These are phyloP conservation scores for Trichoderma afroharzianum DNA, from an alignment of 2,329 filamentous ascomycete genomes.

Conservation along the genomic window DNA sequence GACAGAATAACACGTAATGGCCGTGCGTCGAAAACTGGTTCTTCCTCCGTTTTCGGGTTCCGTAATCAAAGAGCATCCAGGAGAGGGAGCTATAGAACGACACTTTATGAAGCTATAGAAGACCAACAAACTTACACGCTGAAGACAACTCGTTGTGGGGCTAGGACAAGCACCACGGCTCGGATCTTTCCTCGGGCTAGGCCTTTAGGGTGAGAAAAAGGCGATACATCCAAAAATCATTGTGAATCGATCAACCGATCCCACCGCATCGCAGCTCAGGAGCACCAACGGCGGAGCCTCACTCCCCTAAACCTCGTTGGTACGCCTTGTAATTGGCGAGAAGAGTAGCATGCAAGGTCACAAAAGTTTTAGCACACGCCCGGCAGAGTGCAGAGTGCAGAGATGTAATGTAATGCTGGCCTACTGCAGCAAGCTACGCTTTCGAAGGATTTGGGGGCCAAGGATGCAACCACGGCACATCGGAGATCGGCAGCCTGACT, in stretches of 20 bases:
- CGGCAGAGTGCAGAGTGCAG: neutral
- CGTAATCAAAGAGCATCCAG: neutral
- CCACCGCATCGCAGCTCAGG: neutral
- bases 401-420: neutral
- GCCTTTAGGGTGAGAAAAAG: slow-evolving; percentile 1
- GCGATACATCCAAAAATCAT: neutral
- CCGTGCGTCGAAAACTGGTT: neutral
- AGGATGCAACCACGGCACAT: slow-evolving; percentile 17
- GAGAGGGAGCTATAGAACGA: neutral
- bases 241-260: slow-evolving; percentile 11
- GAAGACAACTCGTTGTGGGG: neutral
- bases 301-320: neutral
- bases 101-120: neutral
- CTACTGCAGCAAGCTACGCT: slow-evolving; percentile 9
- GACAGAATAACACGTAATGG: neutral
- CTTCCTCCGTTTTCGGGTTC: neutral
- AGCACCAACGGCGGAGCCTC: slow-evolving; percentile 6
- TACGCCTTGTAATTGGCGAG: slow-evolving; percentile 11
- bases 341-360: slow-evolving; percentile 13
- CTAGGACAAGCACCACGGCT: neutral
- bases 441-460: slow-evolving; percentile 17
- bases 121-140: neutral
- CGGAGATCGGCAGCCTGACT: slow-evolving; percentile 17
- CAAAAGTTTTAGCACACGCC: slow-evolving; percentile 2
- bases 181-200: neutral